Evolutionary conservation across 2,329 filamentous ascomycete species (phyloP).

Genomic region (Botrytis fragariae): DNA sequence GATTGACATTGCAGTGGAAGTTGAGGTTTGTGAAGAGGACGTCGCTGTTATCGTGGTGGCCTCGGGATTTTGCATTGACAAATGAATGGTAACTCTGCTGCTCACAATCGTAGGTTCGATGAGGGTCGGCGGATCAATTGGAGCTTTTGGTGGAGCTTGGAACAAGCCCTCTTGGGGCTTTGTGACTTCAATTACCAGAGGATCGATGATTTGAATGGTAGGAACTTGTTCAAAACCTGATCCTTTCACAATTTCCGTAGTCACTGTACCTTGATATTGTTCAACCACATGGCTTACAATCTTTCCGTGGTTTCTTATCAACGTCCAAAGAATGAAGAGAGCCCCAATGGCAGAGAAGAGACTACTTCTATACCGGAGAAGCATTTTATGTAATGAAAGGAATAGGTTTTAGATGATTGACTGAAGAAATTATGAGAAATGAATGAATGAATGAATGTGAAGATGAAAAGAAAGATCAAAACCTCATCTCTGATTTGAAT

Average conservation of each 20-base stretch:
- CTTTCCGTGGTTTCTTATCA: conserved; percentile 1
- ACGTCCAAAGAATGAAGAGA: conserved; percentile 3
- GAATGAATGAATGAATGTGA: neutral
- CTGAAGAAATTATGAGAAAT: neutral
- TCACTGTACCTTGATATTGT: neutral
- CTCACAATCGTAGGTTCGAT: neutral
- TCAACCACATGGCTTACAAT: conserved; percentile 15
- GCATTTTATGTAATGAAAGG: neutral
- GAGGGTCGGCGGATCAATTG: neutral
- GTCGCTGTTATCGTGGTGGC: neutral
- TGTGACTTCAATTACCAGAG: neutral
- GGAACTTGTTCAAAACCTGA: neutral
- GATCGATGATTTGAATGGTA: neutral
- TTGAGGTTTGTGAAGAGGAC: neutral
- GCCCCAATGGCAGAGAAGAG: conserved; percentile 3
- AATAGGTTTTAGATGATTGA: neutral
- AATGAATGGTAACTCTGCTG: neutral
- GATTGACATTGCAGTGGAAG: neutral
- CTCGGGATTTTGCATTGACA: neutral
- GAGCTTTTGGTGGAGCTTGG: neutral
- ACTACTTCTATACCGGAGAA: conserved; percentile 14
- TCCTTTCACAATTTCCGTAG: neutral
- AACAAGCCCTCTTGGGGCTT: neutral
- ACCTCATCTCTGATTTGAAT: neutral
- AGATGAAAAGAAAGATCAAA: neutral